Evolutionary conservation across 495 filamentous ascomycete species (phyloP), one percentile per base, ranked within the genome.

Genomic region (Penicillium cinerascens): DNA sequence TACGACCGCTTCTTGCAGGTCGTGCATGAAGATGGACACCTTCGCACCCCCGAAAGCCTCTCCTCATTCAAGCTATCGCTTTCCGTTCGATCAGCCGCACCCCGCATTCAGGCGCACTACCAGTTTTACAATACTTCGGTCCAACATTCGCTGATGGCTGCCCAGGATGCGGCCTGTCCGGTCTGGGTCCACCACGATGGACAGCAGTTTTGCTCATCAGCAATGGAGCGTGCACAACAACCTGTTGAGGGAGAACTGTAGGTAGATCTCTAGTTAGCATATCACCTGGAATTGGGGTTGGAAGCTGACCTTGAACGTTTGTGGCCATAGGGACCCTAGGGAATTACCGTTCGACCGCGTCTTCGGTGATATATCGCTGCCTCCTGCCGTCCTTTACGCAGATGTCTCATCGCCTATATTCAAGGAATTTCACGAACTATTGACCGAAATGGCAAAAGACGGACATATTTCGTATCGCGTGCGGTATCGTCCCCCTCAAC

Each of bases 91-190:
- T 91, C 92, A 0, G 84, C 89, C 9, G 90, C 92, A 23, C 95
- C 93, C 2, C 81, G 93, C 22, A 91, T 99, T 56, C 88, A 96
- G 67, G 93, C 95, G 2, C 92, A 97, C 68, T 96, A 96, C 63
- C 93, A 97, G 63, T 97, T 88, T 71, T 97, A 97, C 65, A 83
- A 87, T 53, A 89, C 92, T 0, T 87, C 87, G 3, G 87, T 93
- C 7, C 85, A 88, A 59, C 86, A 89, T 6, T 83, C 81, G 4
- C 66, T 95, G 54, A 81, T 80, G 51, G 75, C 68, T 26, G 75
- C 80, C 23, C 82, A 86, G 61, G 81, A 85, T 52, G 76, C 81
- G 6, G 78, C 70, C 9, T 98, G 93, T 68, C 80, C 80, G 0
- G 80, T 84, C 15, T 97, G 93, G 93, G 82, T 88, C 13, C 81